Evolutionary conservation across 2,329 filamentous ascomycete genomes (phyloP).

Genomic region (Ceratocystis albifundus): DNA sequence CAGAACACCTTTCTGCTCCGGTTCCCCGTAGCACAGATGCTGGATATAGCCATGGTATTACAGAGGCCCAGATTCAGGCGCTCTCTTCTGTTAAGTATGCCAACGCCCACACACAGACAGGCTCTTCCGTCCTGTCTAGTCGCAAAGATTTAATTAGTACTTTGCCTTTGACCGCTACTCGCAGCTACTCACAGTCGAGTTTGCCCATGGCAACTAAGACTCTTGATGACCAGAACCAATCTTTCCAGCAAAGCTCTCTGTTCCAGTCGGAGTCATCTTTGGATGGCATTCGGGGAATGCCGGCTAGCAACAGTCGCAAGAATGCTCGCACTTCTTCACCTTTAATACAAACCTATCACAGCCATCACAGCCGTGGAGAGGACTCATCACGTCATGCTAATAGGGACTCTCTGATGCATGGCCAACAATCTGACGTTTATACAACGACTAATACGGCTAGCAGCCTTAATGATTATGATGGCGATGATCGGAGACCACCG

Average conservation of each 20-base stretch:
- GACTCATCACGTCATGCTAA: background rate
- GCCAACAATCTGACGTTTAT: constrained; percentile 19
- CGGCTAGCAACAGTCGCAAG: background rate
- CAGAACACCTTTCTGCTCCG: background rate
- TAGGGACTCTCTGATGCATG: background rate
- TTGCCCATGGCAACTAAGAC: background rate
- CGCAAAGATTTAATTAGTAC: constrained; percentile 1
- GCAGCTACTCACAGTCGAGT: background rate
- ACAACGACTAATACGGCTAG: constrained; percentile 19
- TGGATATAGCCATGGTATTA: constrained; percentile 3
- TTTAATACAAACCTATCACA: constrained; percentile 16
- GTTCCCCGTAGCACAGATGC: background rate
- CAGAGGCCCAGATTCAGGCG: constrained; percentile 15
- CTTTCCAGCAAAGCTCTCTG: constrained; percentile 18
- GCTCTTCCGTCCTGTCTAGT: constrained; percentile 16
- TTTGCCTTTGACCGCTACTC: background rate
- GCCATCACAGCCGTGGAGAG: background rate
- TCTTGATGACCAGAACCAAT: background rate
- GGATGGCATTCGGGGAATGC: background rate
- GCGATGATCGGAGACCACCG: constrained; percentile 23
- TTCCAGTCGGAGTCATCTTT: constrained; percentile 16
- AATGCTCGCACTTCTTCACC: constrained; percentile 13
- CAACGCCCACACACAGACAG: constrained; percentile 21
- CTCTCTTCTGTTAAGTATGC: constrained; percentile 14
- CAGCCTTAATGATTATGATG: constrained; percentile 18